Conservation (phyloP, 78 protist genomes). For the Emiliania huxleyi region DNA sequence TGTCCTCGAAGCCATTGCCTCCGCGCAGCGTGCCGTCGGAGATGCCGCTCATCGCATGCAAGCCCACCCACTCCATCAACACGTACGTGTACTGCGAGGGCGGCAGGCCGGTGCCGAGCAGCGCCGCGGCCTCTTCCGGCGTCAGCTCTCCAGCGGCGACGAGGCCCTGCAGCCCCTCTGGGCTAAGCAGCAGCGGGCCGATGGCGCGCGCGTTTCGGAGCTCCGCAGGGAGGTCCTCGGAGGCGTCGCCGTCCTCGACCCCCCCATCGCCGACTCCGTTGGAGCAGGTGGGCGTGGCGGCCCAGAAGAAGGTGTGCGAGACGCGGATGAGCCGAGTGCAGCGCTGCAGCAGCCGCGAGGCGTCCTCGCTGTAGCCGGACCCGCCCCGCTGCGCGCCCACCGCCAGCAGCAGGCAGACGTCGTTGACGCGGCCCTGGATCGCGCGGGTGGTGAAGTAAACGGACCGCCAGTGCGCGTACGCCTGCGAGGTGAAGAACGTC, state of each 20-base stretch:
- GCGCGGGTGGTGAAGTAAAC: not conserved
- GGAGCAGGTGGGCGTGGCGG: too few species aligned
- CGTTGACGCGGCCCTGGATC: slow-evolving; percentile 17
- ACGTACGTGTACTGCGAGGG: not conserved
- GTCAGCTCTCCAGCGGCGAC: too few species aligned
- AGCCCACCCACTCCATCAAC: not conserved
- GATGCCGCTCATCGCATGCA: not conserved
- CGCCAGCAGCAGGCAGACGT: not conserved
- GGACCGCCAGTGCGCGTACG: not conserved
- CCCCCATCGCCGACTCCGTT: too few species aligned
- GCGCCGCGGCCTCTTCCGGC: too few species aligned
- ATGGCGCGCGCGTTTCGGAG: too few species aligned
- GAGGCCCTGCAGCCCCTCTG: too few species aligned
- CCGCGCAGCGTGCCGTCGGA: not conserved
- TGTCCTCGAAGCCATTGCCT: not conserved
- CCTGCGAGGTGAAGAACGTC: slow-evolving; percentile 2
- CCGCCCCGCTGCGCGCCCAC: not conserved
- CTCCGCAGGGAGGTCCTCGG: too few species aligned
- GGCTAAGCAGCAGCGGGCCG: too few species aligned
- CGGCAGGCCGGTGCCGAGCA: not conserved
- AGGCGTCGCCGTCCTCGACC: too few species aligned
- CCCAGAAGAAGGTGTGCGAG: too few species aligned
- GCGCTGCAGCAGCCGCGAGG: not conserved
- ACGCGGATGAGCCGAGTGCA: not conserved
- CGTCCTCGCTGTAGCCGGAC: too few species aligned